These are phyloP conservation scores for Murraya paniculata DNA, from an alignment of 345 rosid species.

Conservation along the genomic window DNA sequence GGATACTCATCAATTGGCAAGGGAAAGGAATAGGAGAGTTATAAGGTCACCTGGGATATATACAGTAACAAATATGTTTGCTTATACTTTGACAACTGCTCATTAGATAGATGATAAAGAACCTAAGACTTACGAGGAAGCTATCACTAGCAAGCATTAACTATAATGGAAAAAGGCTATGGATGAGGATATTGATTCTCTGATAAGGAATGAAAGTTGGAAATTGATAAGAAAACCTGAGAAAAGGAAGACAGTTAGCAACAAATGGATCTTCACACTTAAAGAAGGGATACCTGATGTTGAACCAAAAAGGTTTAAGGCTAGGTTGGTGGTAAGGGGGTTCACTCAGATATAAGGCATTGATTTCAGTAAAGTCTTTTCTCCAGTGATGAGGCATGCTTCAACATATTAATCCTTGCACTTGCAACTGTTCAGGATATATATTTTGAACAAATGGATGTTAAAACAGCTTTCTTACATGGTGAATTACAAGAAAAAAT, in stretches of 20 bases:
- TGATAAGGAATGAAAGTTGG: not conserved
- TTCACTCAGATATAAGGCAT: not conserved
- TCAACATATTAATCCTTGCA: not conserved
- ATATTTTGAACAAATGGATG: not conserved
- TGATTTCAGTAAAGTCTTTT: not conserved
- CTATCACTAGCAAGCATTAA: not conserved
- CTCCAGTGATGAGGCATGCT: not conserved
- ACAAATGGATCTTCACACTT: not conserved
- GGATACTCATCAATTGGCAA: no score
- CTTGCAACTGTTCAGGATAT: rapidly evolving
- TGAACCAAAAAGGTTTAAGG: not conserved
- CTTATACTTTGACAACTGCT: not conserved
- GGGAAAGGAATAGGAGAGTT: no score
- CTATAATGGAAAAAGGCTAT: not conserved
- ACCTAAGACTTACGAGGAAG: not conserved
- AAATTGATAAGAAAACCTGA: not conserved
- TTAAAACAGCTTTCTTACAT: not conserved
- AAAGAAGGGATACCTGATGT: not conserved
- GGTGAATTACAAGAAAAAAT: no score
- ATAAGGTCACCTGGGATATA: no score
- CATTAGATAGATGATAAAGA: not conserved
- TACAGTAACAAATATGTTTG: no score
- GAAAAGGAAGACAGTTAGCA: not conserved
- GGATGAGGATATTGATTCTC: not conserved
- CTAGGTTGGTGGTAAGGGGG: not conserved